phyloP scores from a whole-genome alignment of 129 eudicot genomes.

The Artemisia tridentata region DNA sequence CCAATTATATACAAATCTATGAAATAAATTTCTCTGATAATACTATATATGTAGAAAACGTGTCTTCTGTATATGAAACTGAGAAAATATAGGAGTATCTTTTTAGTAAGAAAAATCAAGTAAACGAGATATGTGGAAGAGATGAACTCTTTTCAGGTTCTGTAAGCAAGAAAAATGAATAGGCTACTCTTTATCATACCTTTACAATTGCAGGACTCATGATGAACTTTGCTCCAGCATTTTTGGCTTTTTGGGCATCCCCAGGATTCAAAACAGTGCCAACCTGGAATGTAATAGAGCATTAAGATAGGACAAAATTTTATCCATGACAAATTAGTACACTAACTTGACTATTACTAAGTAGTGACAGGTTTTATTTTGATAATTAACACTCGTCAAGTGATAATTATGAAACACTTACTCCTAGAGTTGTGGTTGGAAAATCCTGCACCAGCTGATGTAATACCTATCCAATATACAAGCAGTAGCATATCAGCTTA shows the following conservation, averaged over 20 bases:
- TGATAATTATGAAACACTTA: slow-evolving; percentile 38
- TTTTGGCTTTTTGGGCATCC: slow-evolving; percentile 62
- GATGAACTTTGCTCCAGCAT: slow-evolving; percentile 72
- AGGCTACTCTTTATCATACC: slow-evolving; percentile 40
- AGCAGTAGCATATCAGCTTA: neutral
- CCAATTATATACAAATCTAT: neutral
- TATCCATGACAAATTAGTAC: neutral
- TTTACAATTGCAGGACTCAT: slow-evolving; percentile 82
- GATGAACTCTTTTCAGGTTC: neutral
- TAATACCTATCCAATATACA: slow-evolving; percentile 46
- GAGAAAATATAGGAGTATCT: neutral
- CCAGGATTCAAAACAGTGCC: slow-evolving; percentile 60
- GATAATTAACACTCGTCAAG: neutral
- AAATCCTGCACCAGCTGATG: slow-evolving; percentile 55
- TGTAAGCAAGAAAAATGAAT: slow-evolving; percentile 12
- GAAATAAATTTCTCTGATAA: neutral
- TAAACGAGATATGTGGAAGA: neutral
- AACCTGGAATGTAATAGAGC: slow-evolving; percentile 42
- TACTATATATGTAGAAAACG: too few relatives aligned
- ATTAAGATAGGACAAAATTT: slow-evolving; percentile 20
- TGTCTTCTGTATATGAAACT: too few relatives aligned
- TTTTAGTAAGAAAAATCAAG: neutral
- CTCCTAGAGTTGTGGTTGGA: slow-evolving; percentile 70
- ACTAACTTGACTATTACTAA: too few relatives aligned
- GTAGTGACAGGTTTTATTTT: too few relatives aligned